Evolutionary conservation across 139 green algal genomes (phyloP).

Genomic region (Chlamydomonas sp.): DNA sequence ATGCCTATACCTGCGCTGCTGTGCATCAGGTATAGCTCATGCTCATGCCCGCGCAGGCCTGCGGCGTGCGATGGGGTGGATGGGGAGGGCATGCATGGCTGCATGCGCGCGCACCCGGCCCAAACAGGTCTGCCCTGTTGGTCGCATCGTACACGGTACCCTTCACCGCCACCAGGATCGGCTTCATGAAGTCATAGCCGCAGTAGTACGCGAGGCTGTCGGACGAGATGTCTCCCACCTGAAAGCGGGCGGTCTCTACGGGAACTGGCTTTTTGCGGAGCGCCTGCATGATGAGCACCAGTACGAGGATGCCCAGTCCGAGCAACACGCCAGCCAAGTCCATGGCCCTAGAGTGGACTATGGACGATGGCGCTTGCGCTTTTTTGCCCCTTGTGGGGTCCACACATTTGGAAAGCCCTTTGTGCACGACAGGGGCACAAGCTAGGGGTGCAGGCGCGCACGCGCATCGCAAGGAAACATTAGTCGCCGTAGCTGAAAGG

Average conservation of each 20-base stretch:
- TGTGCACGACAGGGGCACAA: background rate
- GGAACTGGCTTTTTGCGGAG: background rate
- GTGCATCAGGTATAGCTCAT: constrained; percentile 58
- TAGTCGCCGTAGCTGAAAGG: background rate
- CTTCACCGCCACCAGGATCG: constrained; percentile 56
- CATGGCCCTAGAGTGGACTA: no score
- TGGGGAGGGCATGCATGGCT: no score
- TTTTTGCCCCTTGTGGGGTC: no score
- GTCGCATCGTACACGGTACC: constrained; percentile 69
- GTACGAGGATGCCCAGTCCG: background rate
- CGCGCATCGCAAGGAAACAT: no score
- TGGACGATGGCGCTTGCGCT: no score
- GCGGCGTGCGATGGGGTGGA: no score
- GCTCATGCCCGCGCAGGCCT: no score
- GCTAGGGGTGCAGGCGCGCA: no score
- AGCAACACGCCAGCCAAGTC: background rate
- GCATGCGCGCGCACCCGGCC: constrained; percentile 57
- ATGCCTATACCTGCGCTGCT: constrained; percentile 33
- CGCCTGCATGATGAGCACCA: background rate
- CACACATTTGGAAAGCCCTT: no score
- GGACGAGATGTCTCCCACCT: constrained; percentile 57
- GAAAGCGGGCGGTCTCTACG: constrained; percentile 18
- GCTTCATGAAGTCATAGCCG: constrained; percentile 57
- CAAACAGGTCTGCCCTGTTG: constrained; percentile 54
- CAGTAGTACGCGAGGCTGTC: constrained; percentile 50